Evolutionary conservation across 1,284 basidiomycete genomes (phyloP), one percentile per base, ranked within the genome.

Genomic region (Heterobasidion irregulare): DNA sequence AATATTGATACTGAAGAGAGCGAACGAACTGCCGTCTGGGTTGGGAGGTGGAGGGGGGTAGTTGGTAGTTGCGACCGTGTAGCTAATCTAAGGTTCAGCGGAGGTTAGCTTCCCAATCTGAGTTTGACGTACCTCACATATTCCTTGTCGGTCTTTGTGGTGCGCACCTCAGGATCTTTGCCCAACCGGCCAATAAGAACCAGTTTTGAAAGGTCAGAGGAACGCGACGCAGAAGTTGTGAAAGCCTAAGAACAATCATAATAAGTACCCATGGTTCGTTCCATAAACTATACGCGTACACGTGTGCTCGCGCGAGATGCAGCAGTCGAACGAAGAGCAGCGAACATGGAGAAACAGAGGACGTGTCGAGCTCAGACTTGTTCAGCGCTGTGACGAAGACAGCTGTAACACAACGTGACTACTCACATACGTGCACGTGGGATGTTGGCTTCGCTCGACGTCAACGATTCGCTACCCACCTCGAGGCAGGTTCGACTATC

Each of bases 171-270:
- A 47, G 91, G 88, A 50, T 87, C 84, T 63, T 66, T 83, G 32
- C 79, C 81, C 49, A 94, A 70, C 53, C 81, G 80, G 45, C 91
- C 91, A 63, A 94, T 73, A 58, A 94, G 82, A 32, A 77, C 77
- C 56, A 94, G 77, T 69, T 86, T 90, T 18, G 90, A 79, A 50
- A 93, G 63, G 66, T 90, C 85, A 53, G 74, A 65, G 33, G 74
- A 64, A 58, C 81, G 77, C 52, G 76, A 62, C 12, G 76, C 62
- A 16, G 80, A 78, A 2, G 84, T 83, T 8, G 87, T 84, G 68
- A 92, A 92, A 1, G 82, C 68, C 89, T 92, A 63, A 9, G 18
- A 49, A 6, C 19, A 0, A 2, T n/a, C 36, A 52, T 18, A 56
- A 53, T 18, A 13, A 18, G 19, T 6, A n/a, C 9, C 26, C 26